Conservation (phyloP, 192 early-diverging fungal species). For the Entomortierella lignicola region DNA sequence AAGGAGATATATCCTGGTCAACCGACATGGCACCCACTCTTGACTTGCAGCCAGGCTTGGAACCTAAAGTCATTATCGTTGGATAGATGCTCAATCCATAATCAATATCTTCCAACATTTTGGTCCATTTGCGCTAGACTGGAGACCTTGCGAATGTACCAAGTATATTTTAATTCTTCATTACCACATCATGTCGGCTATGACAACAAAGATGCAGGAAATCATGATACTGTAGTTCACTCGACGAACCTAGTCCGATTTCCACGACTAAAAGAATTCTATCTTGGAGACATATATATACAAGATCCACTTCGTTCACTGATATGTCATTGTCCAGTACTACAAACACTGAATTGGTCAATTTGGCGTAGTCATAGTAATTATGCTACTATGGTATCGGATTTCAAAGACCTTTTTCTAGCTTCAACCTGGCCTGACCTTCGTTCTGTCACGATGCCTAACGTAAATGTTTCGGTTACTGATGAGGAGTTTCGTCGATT, state of each 20-base stretch:
- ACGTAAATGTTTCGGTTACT: background rate
- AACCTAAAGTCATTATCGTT: slow-evolving; percentile 12
- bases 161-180: slow-evolving; percentile 1
- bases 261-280: background rate
- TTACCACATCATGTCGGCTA: background rate
- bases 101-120: slow-evolving; percentile 11
- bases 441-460: background rate
- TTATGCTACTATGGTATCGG: background rate
- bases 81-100: background rate
- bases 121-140: slow-evolving; percentile 17
- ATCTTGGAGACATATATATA: background rate
- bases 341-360: background rate
- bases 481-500: background rate
- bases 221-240: no score
- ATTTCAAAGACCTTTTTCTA: background rate
- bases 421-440: slow-evolving; percentile 12
- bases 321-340: background rate
- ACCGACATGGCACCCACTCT: slow-evolving; percentile 15
- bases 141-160: slow-evolving; percentile 1
- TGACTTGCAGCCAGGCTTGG: background rate
- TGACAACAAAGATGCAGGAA: background rate
- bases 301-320: background rate
- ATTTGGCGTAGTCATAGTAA: no score
- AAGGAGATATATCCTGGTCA: background rate
- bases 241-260: background rate